phyloP scores from a whole-genome alignment of 2,329 filamentous ascomycete species.

The Aspergillus uvarum region DNA sequence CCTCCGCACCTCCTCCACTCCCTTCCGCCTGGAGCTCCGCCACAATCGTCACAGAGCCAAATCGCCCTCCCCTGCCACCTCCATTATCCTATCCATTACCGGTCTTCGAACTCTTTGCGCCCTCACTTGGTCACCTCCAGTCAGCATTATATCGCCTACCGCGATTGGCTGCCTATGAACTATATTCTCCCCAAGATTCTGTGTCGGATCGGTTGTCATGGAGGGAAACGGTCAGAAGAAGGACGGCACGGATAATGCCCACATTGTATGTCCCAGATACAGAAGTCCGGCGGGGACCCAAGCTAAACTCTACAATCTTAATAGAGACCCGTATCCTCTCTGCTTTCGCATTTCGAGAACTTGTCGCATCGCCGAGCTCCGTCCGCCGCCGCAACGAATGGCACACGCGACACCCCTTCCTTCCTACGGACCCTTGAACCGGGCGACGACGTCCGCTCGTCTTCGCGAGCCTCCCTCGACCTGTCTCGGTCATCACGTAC shows the following conservation, averaged over 20 bases:
- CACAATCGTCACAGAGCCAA: background rate
- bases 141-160: background rate
- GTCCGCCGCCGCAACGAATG: conserved; percentile 25
- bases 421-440: conserved; percentile 34
- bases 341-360: conserved; percentile 51
- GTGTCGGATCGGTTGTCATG: conserved; percentile 34
- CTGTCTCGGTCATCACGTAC: conserved; percentile 41
- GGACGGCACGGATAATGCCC: conserved; percentile 37
- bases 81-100: conserved; percentile 2
- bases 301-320: conserved; percentile 5
- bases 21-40: conserved; percentile 4
- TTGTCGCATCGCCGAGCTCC: conserved; percentile 40
- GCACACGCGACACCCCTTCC: conserved; percentile 30
- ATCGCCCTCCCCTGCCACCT: conserved; percentile 4
- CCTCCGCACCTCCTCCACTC: conserved; percentile 7
- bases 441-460: conserved; percentile 31
- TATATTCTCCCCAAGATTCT: conserved; percentile 19
- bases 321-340: conserved; percentile 50
- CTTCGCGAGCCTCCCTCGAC: conserved; percentile 43
- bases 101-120: background rate
- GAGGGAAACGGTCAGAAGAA: conserved; percentile 34
- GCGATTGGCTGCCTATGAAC: conserved; percentile 31
- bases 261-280: conserved; percentile 32
- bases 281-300: background rate
- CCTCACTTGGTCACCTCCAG: background rate